These are phyloP conservation scores for Murraya paniculata DNA, from an alignment of 345 rosid genomes.

Conservation along the genomic window DNA sequence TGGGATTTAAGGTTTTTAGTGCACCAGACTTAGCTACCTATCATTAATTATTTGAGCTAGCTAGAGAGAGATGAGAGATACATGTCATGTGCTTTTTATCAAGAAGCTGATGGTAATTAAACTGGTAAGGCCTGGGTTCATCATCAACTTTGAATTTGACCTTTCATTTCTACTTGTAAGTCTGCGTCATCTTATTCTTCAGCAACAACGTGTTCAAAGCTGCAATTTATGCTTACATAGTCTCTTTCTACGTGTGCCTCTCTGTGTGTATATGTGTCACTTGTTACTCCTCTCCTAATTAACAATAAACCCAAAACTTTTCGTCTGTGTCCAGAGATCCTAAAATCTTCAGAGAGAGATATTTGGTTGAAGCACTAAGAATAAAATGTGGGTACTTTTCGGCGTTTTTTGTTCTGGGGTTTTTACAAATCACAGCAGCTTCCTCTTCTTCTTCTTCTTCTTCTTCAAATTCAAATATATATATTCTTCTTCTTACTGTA, in stretches of 20 bases:
- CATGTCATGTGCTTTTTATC: background rate
- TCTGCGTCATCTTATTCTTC: background rate
- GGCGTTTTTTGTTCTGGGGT: conserved; percentile 9
- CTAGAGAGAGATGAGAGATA: background rate
- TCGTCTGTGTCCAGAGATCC: conserved; percentile 10
- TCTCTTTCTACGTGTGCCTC: background rate
- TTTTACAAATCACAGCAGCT: background rate
- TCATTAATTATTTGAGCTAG: background rate
- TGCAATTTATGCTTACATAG: background rate
- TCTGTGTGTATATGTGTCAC: background rate
- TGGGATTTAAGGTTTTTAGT: conserved; percentile 17
- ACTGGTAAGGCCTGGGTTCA: background rate
- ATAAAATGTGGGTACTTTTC: conserved; percentile 6
- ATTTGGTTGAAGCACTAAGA: background rate
- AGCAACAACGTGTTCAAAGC: background rate
- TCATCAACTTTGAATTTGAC: conserved; percentile 3
- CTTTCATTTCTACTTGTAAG: background rate
- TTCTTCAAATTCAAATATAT: no score
- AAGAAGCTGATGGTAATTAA: background rate
- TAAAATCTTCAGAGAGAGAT: conserved; percentile 2
- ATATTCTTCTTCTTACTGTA: background rate
- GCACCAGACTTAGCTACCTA: conserved; percentile 14
- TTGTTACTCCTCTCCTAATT: conserved; percentile 7
- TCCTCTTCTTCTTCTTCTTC: background rate
- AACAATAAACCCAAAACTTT: conserved; percentile 7